Base-by-base conservation (phyloP, 2,329 filamentous ascomycete species). In the Arthrobotrys musiformis region DNA sequence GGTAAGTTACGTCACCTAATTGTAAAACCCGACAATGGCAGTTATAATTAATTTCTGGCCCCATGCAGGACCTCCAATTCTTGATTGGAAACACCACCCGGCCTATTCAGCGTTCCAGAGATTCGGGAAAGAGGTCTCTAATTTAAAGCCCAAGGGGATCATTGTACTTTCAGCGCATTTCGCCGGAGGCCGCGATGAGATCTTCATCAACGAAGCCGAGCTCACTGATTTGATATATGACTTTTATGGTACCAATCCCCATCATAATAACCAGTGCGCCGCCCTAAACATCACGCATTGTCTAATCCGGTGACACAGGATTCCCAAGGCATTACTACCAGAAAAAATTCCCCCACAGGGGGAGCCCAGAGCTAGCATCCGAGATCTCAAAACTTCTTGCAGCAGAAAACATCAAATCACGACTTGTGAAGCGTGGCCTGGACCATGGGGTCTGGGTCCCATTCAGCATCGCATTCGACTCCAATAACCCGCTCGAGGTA, bases 141-240 rank as follows among this genome's bases (percentile, higher is more conserved):
- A 89, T 78, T 88, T 93, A 48, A 90, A 90, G 80, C 91, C 91
- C 1, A 90, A 88, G 78, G 92, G 91, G 1, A 87, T 93, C 15
- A 89, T 93, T 0, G 90, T 93, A 26, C 90, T 94, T 82, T 93
- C 91, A 0, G 92, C 91, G 0, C 91, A 94, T 83, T 93, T 76
- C 42, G 35, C 19, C 1, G 72, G 72, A 6, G 35, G 54, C 5
- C 15, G 19, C 8, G 64, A 76, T 28, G 72, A 76, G 42, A 70
- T 76, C 17, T 66, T 50, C n/a, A 66, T 76, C 4, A 76, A 76
- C 24, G 24, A 42, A n/a, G 58, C 58, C 6, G 72, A 76, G n/a
- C 60, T 40, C 24, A 76, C 72, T 1, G 64, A 76, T 44, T 35
- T 76, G 19, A 61, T 76, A 37, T 76, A 76, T 52, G 72, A 76